phyloP scores from a whole-genome alignment of 2,329 filamentous ascomycete genomes.

The Fusarium hainanense region DNA sequence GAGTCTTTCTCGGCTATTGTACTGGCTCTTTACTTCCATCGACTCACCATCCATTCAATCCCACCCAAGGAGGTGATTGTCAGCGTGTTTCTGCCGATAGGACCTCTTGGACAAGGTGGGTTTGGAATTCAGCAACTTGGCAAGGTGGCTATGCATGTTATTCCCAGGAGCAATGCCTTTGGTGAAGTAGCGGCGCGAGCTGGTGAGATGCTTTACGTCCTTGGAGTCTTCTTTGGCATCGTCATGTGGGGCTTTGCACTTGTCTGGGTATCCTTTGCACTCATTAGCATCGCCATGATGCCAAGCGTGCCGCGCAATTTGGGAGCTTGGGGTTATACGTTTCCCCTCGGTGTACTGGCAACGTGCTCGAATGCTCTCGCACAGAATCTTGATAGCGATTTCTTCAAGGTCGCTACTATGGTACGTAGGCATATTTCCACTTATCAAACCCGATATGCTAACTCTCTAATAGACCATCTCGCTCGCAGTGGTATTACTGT shows the following conservation, averaged over 20 bases:
- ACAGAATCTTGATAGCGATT: conserved; percentile 55
- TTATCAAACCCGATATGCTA: conserved; percentile 22
- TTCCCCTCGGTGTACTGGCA: conserved; percentile 59
- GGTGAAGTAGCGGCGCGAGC: conserved; percentile 54
- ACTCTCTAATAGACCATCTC: conserved; percentile 52
- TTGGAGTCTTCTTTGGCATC: conserved; percentile 62
- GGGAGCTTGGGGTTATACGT: conserved; percentile 62
- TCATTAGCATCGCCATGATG: conserved; percentile 55
- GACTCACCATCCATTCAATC: conserved; percentile 73
- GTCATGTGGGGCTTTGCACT: conserved; percentile 60
- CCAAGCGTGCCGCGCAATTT: conserved; percentile 54
- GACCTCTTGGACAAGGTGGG: conserved; percentile 73
- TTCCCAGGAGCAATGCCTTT: conserved; percentile 58
- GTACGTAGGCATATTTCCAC: conserved; percentile 32
- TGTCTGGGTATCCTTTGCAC: conserved; percentile 57
- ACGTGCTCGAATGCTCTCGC: conserved; percentile 56
- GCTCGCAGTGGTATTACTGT: conserved; percentile 55
- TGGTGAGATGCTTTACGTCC: conserved; percentile 64
- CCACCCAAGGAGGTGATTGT: conserved; percentile 75
- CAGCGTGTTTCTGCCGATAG: conserved; percentile 73
- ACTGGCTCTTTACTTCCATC: conserved; percentile 75
- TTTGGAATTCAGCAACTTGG: conserved; percentile 67
- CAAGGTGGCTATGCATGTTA: conserved; percentile 56
- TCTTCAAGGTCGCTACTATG: conserved; percentile 56
- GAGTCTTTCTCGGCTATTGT: conserved; percentile 68